Conservation (phyloP, 176 grass and related monocot genomes). For the Neostapfia colusana region DNA sequence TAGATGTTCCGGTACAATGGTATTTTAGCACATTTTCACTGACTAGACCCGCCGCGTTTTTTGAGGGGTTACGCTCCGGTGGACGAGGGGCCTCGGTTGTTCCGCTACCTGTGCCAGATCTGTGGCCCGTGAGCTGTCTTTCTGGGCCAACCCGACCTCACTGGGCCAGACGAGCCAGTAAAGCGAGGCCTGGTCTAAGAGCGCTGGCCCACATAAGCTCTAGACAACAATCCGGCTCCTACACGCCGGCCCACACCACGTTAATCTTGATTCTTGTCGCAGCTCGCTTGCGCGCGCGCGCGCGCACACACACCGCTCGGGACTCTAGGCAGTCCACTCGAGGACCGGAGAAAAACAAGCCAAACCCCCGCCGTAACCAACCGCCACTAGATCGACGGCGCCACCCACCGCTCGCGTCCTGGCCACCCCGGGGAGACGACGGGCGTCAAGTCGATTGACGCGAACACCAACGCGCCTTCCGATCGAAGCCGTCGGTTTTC, state of each 20-base stretch:
- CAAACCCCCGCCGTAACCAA: too few species aligned
- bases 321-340: neutral
- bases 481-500: too few species aligned
- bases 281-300: neutral
- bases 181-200: neutral
- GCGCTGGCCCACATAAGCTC: neutral
- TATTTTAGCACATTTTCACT: too few species aligned
- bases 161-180: neutral
- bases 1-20: too few species aligned
- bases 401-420: neutral
- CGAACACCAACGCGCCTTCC: neutral
- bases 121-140: neutral
- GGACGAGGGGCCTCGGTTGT: neutral
- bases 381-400: too few species aligned
- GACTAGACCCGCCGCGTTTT: too few species aligned
- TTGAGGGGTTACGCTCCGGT: too few species aligned
- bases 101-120: neutral
- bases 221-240: neutral
- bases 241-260: neutral
- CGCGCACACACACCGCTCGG: too few species aligned
- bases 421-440: neutral
- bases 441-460: too few species aligned
- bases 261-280: too few species aligned
- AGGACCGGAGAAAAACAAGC: neutral
- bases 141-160: neutral